Evolutionary conservation across 345 rosid species (phyloP), one percentile per base, ranked within the genome.

Genomic region (Rhizophora apiculata): DNA sequence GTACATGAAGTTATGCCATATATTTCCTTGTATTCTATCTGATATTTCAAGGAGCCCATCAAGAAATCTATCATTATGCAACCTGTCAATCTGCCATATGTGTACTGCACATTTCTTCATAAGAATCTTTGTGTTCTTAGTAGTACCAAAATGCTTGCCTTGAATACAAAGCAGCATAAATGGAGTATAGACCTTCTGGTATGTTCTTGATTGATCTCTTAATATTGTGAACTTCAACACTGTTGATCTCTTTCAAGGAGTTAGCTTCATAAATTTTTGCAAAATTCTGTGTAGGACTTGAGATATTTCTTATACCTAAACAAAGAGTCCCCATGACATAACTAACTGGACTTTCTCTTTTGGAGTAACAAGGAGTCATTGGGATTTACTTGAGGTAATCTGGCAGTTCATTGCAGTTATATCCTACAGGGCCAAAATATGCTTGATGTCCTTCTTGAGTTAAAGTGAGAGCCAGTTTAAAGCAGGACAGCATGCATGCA

Each of bases 71-170:
- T 78, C 72, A 78, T 58, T 43, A 71, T 56, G 71, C 84, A 74
- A 15, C 73, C 68, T 39, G 62, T 74, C 9, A 74, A 72, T 58
- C 82, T 61, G 48, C 79, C 71, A 26, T 61, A 74, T 39, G 75
- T 72, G 31, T 81, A 74, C 27, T 43, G 79, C 59, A 71, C 74
- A 65, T 81, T 78, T 63, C 79, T 74, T 75, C 75, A 71, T 10
- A 72, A 64, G 49, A 81, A 72, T 69, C 79, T 74, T 57, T 77
- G 84, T 31, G 79, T 81, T 68, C 81, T 74, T 34, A 57, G 61
- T 18, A 74, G 66, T 22, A 78, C 80, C 62, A 57, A 32, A 21
- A 72, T 32, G 77, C 77, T 77, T 81, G 79, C 58, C 26, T 22
- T 49, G 77, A 74, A 73, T 74, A 71, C 54, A 75, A 64, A 67